Evolutionary conservation across 2,329 filamentous ascomycete genomes (phyloP).

Genomic region (Basipetospora chlamydospora): DNA sequence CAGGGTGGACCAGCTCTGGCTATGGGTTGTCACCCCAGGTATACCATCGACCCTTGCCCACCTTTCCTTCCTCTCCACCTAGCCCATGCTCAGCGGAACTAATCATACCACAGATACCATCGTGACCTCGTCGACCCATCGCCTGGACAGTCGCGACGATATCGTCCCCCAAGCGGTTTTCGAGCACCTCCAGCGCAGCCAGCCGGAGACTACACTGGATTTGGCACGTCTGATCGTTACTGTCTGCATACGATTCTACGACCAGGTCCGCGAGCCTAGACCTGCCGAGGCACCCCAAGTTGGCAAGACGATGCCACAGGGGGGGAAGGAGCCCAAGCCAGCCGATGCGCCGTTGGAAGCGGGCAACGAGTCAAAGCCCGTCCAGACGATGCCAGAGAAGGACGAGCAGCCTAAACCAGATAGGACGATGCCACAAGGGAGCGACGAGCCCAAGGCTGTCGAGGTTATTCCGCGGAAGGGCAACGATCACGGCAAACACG

Average conservation of each 20-base stretch:
- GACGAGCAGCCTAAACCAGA: too few relatives aligned
- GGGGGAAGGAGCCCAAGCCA: too few relatives aligned
- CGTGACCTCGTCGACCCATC: slow-evolving; percentile 2
- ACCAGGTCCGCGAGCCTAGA: not conserved
- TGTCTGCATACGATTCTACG: slow-evolving; percentile 1
- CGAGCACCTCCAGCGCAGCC: not conserved
- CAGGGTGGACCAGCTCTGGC: slow-evolving; percentile 10
- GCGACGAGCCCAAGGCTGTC: too few relatives aligned
- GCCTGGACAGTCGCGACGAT: not conserved
- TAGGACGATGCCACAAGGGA: too few relatives aligned
- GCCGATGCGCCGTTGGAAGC: too few relatives aligned
- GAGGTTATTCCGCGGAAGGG: too few relatives aligned
- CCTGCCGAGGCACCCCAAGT: not conserved
- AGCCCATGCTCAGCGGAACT: not conserved
- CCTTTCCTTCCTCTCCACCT: not conserved
- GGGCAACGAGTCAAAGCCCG: too few relatives aligned
- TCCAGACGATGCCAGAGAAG: too few relatives aligned
- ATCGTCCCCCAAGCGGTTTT: not conserved
- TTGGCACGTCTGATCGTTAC: slow-evolving; percentile 3
- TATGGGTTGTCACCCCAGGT: slow-evolving; percentile 9
- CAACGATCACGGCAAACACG: too few relatives aligned
- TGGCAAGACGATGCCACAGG: too few relatives aligned
- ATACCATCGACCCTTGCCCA: too few relatives aligned
- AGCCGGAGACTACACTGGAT: not conserved
- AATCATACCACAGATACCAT: not conserved